phyloP scores from a whole-genome alignment of 2,329 filamentous ascomycete species.

The Fusarium subglutinans region DNA sequence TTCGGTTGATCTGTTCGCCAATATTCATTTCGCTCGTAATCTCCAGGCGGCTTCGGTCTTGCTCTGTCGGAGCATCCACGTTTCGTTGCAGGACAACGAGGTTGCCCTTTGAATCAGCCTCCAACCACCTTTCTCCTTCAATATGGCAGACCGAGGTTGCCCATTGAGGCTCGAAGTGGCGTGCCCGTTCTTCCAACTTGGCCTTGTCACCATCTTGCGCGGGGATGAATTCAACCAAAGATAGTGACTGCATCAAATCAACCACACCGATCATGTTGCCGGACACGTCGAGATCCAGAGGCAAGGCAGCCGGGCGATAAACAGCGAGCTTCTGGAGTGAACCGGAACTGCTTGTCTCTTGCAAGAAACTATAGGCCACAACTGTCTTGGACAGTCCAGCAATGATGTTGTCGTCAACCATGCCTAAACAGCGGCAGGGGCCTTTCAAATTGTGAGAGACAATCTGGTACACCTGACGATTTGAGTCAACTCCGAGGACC shows the following conservation, averaged over 20 bases:
- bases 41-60: slow-evolving; percentile 76
- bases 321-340: slow-evolving; percentile 75
- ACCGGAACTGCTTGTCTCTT: slow-evolving; percentile 64
- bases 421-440: slow-evolving; percentile 80
- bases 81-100: slow-evolving; percentile 83
- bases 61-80: slow-evolving; percentile 73
- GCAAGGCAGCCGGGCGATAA: slow-evolving; percentile 84
- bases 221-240: slow-evolving; percentile 76
- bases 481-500: slow-evolving; percentile 81
- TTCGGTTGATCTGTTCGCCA: slow-evolving; percentile 93
- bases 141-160: slow-evolving; percentile 79
- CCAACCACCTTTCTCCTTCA: slow-evolving; percentile 78
- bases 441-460: slow-evolving; percentile 77
- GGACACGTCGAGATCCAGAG: slow-evolving; percentile 80
- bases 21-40: slow-evolving; percentile 84
- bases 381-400: slow-evolving; percentile 92
- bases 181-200: slow-evolving; percentile 75
- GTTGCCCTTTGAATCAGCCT: slow-evolving; percentile 89
- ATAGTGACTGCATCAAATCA: slow-evolving; percentile 93
- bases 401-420: slow-evolving; percentile 80
- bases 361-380: slow-evolving; percentile 64
- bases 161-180: slow-evolving; percentile 86
- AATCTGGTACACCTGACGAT: slow-evolving; percentile 77
- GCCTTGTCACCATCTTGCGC: slow-evolving; percentile 66
- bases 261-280: slow-evolving; percentile 82